Conservation (phyloP, 2,329 filamentous ascomycete species). For the Colletotrichum sp. region DNA sequence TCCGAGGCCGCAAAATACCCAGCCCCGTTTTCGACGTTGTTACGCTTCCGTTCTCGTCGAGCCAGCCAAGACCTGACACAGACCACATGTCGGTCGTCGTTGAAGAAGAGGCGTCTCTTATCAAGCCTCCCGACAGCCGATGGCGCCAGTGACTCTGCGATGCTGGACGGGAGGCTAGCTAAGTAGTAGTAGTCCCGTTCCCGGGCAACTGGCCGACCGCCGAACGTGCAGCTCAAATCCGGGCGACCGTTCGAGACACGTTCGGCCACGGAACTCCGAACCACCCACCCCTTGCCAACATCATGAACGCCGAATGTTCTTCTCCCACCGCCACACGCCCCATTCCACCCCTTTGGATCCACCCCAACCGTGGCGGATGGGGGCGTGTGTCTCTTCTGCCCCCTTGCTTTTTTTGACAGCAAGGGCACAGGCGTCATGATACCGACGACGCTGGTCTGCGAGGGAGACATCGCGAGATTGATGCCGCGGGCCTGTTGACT, state of each 20-base stretch:
- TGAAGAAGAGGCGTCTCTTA: constrained; percentile 10
- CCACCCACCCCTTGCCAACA: background rate
- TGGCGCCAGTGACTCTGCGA: background rate
- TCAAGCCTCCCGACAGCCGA: constrained; percentile 10
- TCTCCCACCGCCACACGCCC: background rate
- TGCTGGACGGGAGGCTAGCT: background rate
- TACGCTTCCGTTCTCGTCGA: background rate
- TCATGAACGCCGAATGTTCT: constrained; percentile 11
- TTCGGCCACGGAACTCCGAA: constrained; percentile 20
- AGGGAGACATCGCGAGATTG: constrained; percentile 12
- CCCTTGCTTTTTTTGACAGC: constrained; percentile 11
- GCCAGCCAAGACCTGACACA: background rate
- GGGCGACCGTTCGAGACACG: constrained; percentile 15
- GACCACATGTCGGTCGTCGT: constrained; percentile 6
- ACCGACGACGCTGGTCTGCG: background rate
- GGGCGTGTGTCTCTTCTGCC: background rate
- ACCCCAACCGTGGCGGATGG: background rate
- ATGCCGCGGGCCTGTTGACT: background rate
- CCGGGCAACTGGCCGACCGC: constrained; percentile 2
- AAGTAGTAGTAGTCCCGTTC: constrained; percentile 1
- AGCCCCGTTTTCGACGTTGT: constrained; percentile 12
- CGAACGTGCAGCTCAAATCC: constrained; percentile 1
- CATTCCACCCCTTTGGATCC: background rate
- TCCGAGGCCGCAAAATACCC: background rate
- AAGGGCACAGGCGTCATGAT: background rate